Evolutionary conservation across 768 basidiomycete species (phyloP), one percentile per base, ranked within the genome.

Genomic region (Suillus subluteus): DNA sequence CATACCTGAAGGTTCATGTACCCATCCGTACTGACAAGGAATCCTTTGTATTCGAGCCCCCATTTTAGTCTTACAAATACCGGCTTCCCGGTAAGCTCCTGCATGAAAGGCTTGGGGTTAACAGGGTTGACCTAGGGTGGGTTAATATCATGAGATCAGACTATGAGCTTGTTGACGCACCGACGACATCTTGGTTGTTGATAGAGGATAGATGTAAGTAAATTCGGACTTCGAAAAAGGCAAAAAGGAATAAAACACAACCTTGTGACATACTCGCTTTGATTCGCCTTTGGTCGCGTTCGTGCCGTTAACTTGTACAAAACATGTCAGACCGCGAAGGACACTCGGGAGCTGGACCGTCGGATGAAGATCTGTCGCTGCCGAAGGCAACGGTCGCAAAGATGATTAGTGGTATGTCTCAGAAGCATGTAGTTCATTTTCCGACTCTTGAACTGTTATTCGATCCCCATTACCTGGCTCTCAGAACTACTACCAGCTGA

Each of bases 21-120:
- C 15, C 95, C 95, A 79, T 99, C 98, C 8, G 98, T 98, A 74
- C 94, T 96, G 71, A 99, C 98, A 69, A 99, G 86, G 82, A 98
- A 99, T 52, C 98, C 98, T 83, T 96, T 98, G 86, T 99, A 99
- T 76, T 99, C 96, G 62, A 98, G 85, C 68, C 98, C 98, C 98
- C 98, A 99, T 83, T 99, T 99, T 74, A 99, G 87, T 67, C 89
- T 88, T 69, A 99, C 98, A 74, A 89, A 93, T 55, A 99, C 94
- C 46, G 92, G 91, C 83, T 99, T 98, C 69, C 98, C 98, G 35
- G 98, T 98, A 71, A 99, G 89, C 78, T 98, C 96, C 82, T 98
- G 96, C 74, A 99, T 86, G 83, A 99, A 99, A 7, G 98, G 98
- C 82, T 99, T 99, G 26, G 98, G 98, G 81, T 99, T 99, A 74